A percentile compares a stretch with the other conserved stretches of the same genome.
These are phyloP conservation scores for Paratinospora sagittata DNA, from an alignment of 164 flowering plant species.

Conservation along the genomic window DNA sequence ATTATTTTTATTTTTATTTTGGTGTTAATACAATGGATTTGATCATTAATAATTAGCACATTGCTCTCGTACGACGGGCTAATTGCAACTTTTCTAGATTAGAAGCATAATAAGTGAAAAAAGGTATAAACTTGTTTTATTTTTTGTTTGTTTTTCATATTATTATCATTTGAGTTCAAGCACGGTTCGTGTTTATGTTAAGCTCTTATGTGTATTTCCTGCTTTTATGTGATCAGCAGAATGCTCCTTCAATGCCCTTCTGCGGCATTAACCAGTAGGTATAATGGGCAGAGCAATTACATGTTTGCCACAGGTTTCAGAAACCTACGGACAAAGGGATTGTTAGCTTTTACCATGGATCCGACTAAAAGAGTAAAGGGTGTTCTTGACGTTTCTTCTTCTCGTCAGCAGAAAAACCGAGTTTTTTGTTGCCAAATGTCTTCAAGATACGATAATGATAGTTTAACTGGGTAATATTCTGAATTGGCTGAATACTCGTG, in stretches of 20 bases:
- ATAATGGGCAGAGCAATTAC: too few species aligned
- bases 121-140: too few species aligned
- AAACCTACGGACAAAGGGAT: background rate
- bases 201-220: too few species aligned
- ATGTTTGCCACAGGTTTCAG: background rate
- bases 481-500: background rate
- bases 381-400: slow-evolving; percentile 10
- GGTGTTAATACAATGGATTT: too few species aligned
- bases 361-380: background rate
- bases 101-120: too few species aligned
- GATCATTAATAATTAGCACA: too few species aligned
- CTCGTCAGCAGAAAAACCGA: slow-evolving; percentile 5
- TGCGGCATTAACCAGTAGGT: slow-evolving; percentile 5
- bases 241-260: slow-evolving; percentile 13
- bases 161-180: too few species aligned
- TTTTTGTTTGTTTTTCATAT: too few species aligned
- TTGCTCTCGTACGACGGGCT: too few species aligned
- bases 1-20: too few species aligned
- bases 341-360: slow-evolving; percentile 6
- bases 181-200: too few species aligned
- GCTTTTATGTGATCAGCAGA: background rate
- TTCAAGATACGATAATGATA: background rate
- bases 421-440: slow-evolving; percentile 9
- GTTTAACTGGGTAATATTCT: slow-evolving; percentile 6
- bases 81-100: too few species aligned